Percentiles rank a stretch among this genome's conserved stretches.
phyloP scores from a whole-genome alignment of 1,284 basidiomycete species.

The Schizophyllum commune region DNA sequence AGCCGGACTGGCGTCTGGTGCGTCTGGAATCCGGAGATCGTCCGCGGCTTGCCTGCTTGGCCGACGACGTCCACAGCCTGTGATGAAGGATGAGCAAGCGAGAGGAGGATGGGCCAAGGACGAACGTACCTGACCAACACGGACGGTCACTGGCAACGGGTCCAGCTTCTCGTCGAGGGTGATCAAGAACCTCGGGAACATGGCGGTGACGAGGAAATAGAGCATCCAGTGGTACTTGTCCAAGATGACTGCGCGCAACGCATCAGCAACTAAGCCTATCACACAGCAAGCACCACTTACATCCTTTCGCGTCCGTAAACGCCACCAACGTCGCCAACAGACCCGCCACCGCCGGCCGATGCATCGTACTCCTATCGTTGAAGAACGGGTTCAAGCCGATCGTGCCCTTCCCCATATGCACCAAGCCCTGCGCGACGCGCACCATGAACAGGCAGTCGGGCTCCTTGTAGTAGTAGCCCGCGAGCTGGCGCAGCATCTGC shows the following conservation, averaged over 20 bases:
- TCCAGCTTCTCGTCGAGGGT: conserved; percentile 91
- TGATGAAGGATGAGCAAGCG: conserved; percentile 6
- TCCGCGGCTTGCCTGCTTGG: conserved; percentile 86
- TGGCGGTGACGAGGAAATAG: conserved; percentile 90
- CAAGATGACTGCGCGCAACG: conserved; percentile 61
- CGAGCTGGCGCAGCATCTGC: conserved; percentile 95
- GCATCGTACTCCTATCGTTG: conserved; percentile 87
- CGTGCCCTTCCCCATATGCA: conserved; percentile 99
- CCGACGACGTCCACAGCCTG: conserved; percentile 87
- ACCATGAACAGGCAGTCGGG: conserved; percentile 97
- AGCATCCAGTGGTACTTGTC: conserved; percentile 99
- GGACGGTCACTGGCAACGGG: conserved; percentile 81
- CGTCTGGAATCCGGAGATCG: conserved; percentile 94
- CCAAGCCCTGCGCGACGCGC: conserved; percentile 90
- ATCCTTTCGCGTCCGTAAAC: conserved; percentile 90
- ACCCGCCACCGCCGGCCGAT: conserved; percentile 86
- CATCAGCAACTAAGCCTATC: conserved; percentile 2
- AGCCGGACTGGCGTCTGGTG: conserved; percentile 94
- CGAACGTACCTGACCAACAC: conserved; percentile 78
- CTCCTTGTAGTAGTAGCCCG: conserved; percentile 97
- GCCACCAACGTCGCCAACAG: conserved; percentile 83
- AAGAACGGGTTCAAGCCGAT: conserved; percentile 99
- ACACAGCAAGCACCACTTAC: conserved; percentile 44
- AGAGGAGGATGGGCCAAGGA: conserved; percentile 2
- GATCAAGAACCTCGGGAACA: conserved; percentile 98